phyloP scores from a whole-genome alignment of 169 alveolate genomes.

The Eimeria sp. region DNA sequence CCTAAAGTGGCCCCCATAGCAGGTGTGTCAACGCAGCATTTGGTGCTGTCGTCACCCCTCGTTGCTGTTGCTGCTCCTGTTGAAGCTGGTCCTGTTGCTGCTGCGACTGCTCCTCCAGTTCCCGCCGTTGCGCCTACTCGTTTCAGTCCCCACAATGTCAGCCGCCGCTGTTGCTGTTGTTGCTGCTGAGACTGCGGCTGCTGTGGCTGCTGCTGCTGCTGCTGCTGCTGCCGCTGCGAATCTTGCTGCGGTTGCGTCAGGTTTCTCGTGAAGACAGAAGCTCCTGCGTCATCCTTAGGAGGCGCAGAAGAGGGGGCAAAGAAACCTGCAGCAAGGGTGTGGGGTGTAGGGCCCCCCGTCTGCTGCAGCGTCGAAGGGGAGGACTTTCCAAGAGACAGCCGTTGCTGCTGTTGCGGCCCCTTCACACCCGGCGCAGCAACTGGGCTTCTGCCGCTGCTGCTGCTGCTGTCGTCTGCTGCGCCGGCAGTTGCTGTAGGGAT shows the following conservation, averaged over 20 bases:
- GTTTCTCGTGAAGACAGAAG: slow-evolving; percentile 55
- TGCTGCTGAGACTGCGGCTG: not conserved
- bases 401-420: slow-evolving; percentile 59
- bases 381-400: slow-evolving; percentile 13
- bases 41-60: slow-evolving; percentile 53
- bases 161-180: slow-evolving; percentile 48
- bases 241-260: slow-evolving; percentile 55
- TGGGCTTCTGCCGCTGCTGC: slow-evolving; percentile 48
- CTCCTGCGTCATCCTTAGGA: slow-evolving; percentile 40
- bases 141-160: slow-evolving; percentile 47
- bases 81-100: not conserved
- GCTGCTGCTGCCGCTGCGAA: slow-evolving; percentile 24
- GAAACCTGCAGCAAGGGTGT: slow-evolving; percentile 61
- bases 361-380: slow-evolving; percentile 43
- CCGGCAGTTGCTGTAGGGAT: slow-evolving; percentile 26
- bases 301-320: slow-evolving; percentile 54
- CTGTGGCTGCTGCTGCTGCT: slow-evolving; percentile 48
- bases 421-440: not conserved
- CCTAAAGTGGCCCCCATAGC: slow-evolving; percentile 1
- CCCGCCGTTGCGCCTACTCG: slow-evolving; percentile 58
- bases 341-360: slow-evolving; percentile 55
- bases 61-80: slow-evolving; percentile 62
- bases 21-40: not conserved
- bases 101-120: slow-evolving; percentile 9
- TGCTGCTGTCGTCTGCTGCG: slow-evolving; percentile 46